Evolutionary conservation across 805 yeast genomes (phyloP), one percentile per base, ranked within the genome.

Genomic region (Kuraishia piskuri): DNA sequence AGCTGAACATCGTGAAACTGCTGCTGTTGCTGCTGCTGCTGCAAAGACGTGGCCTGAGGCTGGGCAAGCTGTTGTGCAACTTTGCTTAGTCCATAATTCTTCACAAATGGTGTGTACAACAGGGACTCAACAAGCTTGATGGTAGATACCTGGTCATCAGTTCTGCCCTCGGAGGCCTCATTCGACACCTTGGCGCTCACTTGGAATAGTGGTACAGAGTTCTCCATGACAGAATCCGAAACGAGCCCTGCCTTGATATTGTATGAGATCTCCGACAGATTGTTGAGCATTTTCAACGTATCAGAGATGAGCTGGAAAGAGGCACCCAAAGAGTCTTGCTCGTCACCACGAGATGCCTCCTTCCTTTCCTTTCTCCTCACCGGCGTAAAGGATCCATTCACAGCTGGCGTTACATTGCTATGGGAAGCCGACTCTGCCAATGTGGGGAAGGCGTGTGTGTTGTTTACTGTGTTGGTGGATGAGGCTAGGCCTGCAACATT

Each of bases 391-490:
- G 40, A 6, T 12, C 40, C 40, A 31, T 31, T 31, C 40, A 31
- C 40, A n/a, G 22, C 53, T 59, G n/a, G 48, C 21, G 47, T 25
- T 22, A n/a, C 36, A 21, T 10, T 19, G 62, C 48, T 59, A 48
- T 61, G 70, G 31, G 51, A 50, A 4, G 53, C 47, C 9, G 52
- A 21, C 56, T 73, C 77, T 3, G 83, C 82, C 55, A 82, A 69
- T 1, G 86, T 75, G 50, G 87, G 85, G 73, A 83, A 82, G 2
- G 86, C 79, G 77, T 31, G 45, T 44, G 53, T 20, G 44, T 17
- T 17, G 48, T n/a, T 21, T 20, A 31, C 48, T 36, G 49, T 49
- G 14, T 22, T 36, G 50, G 50, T 14, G 40, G 24, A 22, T 19
- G 25, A 46, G 3, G 50, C 17, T n/a, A 46, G 21, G 48, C 37